Base-by-base conservation (phyloP, 2,329 filamentous ascomycete species). In the Tympanopsis confertula region DNA sequence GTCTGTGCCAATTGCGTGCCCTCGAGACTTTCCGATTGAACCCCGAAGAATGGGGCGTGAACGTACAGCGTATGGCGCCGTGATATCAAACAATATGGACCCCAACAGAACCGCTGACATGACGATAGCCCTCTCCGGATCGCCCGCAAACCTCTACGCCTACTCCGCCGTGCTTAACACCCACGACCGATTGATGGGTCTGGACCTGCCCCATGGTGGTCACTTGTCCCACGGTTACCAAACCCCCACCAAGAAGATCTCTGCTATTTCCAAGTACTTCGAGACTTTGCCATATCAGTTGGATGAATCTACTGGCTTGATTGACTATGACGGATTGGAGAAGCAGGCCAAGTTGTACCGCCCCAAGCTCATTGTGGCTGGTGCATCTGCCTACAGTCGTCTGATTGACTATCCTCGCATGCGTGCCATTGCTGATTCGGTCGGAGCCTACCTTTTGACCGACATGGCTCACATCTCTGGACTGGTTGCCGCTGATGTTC, bases 391-490 rank as follows among this genome's bases (percentile, higher is more conserved):
- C 40, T 98, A 98, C 80, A 95, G 89, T 73, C 85, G 91, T 50
- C 74, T 94, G 56, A 95, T 98, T 55, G 89, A 98, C 69, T 98
- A 96, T 62, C 78, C 75, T 48, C 85, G 87, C 57, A 95, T 98
- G 86, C 85, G 86, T 58, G 78, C 93, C 70, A 94, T 96, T 54
- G 86, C 88, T 44, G 88, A 96, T 64, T 83, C 79, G 32, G 84
- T 94, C 41, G 87, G 87, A 54, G 88, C 89, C 46, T 98, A 96
- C 67, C 78, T 98, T 38, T 75, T 98, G 45, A 86, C 91, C 46
- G 91, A 98, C 55, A 98, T 98, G 86, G 91, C 91, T 40, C 91
- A 98, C 65, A 96, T 98, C 59, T 96, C 89, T 36, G 91, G 91
- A 54, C 78, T 98, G 36, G 84, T 98, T 46, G 87, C 91, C 37